phyloP scores from a whole-genome alignment of 345 rosid species.

The Eucalyptus sp. region DNA sequence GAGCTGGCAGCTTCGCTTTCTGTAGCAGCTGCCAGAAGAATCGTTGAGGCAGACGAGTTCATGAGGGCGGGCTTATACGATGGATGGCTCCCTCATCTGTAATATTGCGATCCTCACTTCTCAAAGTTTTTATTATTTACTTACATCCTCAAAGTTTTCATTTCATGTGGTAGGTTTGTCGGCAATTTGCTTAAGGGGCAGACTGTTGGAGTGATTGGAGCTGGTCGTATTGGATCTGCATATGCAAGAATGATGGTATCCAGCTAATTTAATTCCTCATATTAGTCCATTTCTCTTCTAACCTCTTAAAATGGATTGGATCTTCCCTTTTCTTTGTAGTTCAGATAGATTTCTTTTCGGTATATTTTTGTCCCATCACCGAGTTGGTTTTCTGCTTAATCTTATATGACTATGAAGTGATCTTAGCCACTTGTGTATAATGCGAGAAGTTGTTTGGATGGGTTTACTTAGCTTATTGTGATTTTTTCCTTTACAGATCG shows the following conservation, averaged over 20 bases:
- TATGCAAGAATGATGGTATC: constrained; percentile 96
- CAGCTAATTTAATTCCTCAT: neutral
- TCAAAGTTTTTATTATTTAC: neutral
- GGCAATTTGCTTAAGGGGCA: constrained; percentile 98
- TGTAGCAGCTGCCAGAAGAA: constrained; percentile 84
- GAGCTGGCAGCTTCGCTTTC: constrained; percentile 96
- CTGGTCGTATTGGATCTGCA: constrained; percentile 98
- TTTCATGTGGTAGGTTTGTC: constrained; percentile 42
- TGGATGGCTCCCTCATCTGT: constrained; percentile 98
- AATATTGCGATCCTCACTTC: neutral
- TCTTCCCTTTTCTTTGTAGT: neutral
- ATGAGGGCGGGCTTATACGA: constrained; percentile 95
- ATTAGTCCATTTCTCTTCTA: neutral
- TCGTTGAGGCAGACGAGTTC: constrained; percentile 93
- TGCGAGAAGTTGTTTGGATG: neutral
- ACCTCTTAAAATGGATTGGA: neutral
- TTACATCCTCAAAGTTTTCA: neutral
- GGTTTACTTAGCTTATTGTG: neutral
- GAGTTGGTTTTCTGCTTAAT: neutral
- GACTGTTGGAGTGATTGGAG: constrained; percentile 97
- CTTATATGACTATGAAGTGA: neutral
- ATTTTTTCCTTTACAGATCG: constrained; percentile 32
- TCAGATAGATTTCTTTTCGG: neutral
- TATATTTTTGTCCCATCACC: neutral
- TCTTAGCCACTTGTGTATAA: neutral